Percentiles rank a stretch among this genome's conserved stretches.
Conservation (phyloP, 2,329 filamentous ascomycete genomes). For the Alternaria gaisen region DNA sequence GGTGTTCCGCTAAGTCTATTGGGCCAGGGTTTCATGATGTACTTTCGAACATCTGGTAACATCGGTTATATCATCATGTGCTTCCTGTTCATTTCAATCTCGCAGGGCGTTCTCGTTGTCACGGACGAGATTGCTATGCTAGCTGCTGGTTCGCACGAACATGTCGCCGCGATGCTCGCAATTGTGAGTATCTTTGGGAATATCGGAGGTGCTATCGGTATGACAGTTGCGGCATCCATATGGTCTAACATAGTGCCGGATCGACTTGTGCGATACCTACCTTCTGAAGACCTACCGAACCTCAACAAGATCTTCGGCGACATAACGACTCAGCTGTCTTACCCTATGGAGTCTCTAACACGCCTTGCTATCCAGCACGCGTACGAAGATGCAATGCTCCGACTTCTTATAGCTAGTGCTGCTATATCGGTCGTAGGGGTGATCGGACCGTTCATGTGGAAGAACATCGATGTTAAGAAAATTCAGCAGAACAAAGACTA, state of each 20-base stretch:
- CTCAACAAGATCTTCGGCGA: conserved; percentile 57
- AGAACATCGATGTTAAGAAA: conserved; percentile 19
- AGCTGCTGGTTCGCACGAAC: conserved; percentile 47
- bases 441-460: conserved; percentile 22
- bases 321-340: conserved; percentile 63
- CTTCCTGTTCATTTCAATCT: conserved; percentile 39
- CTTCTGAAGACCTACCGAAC: conserved; percentile 56
- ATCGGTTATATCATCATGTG: conserved; percentile 45
- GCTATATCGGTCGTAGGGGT: conserved; percentile 16
- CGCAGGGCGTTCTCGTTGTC: conserved; percentile 35
- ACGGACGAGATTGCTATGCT: conserved; percentile 33
- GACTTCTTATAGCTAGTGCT: conserved; percentile 18
- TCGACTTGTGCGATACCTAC: conserved; percentile 12
- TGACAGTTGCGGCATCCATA: conserved; percentile 67
- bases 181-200: conserved; percentile 66
- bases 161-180: conserved; percentile 57
- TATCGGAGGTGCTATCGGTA: conserved; percentile 58
- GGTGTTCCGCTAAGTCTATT: conserved; percentile 31
- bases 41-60: conserved; percentile 35
- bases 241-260: conserved; percentile 58
- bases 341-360: conserved; percentile 58
- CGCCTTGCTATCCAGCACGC: conserved; percentile 51
- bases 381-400: conserved; percentile 30
- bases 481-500: conserved; percentile 20
- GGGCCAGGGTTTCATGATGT: conserved; percentile 37